These are phyloP conservation scores for Cardamine resedifolia DNA, from an alignment of 345 rosid genomes.

Conservation along the genomic window DNA sequence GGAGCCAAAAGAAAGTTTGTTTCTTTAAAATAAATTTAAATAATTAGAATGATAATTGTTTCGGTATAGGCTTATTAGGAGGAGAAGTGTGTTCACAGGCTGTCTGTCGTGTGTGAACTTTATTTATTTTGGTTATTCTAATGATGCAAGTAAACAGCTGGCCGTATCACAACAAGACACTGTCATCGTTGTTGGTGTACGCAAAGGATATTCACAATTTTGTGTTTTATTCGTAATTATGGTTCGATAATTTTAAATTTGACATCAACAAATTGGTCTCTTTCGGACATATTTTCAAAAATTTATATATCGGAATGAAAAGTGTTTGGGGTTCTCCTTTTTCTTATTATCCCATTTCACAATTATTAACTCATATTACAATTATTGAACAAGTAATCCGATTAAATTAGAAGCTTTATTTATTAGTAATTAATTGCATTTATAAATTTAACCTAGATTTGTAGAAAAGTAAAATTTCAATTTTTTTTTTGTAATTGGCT, in stretches of 20 bases:
- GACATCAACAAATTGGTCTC: constrained; percentile 1
- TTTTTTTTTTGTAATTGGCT: neutral
- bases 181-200: constrained; percentile 31
- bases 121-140: constrained; percentile 16
- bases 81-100: constrained; percentile 42
- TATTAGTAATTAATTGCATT: neutral
- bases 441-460: neutral
- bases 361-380: neutral
- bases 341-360: neutral
- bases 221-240: constrained; percentile 20
- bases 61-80: constrained; percentile 37
- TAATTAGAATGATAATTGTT: neutral
- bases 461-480: neutral
- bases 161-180: constrained; percentile 36
- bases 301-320: neutral
- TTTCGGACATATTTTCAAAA: constrained; percentile 1
- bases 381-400: neutral
- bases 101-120: constrained; percentile 37
- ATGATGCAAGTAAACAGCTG: constrained; percentile 38
- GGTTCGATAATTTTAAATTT: neutral
- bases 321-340: neutral
- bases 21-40: neutral
- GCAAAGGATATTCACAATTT: constrained; percentile 18
- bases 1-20: constrained; percentile 18
- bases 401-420: neutral